Base-by-base conservation (phyloP, 2,329 filamentous ascomycete genomes). In the Fusarium sp. region DNA sequence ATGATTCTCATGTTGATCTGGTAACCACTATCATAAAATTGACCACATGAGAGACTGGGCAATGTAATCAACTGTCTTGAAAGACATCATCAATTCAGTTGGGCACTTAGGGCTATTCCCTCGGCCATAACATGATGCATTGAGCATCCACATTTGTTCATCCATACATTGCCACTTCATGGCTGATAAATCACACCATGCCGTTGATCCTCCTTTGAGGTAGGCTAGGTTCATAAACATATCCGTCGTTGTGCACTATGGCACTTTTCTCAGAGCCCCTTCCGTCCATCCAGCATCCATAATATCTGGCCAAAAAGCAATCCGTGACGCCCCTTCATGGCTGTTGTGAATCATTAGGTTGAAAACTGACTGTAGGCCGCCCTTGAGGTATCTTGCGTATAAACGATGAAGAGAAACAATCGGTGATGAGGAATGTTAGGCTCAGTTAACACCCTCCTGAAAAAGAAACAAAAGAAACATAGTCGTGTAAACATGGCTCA, bases 361-460 rank as follows among this genome's bases (percentile, higher is more conserved):
- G 59, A 66, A 73, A 78, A 72, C 69, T 60, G 40, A 78, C 36
- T 60, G 67, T 38, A 63, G 67, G 59, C 74, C 72, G 70, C 72
- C 72, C 67, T 64, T 56, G 44, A 77, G 80, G 80, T 81, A 81
- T 81, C 77, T 76, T 80, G 62, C 70, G 71, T 66, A 62, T 59
- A 68, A 63, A 73, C 57, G 71, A 74, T 16, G 59, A 73, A 72
- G 56, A 53, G 31, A 67, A 73, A 67, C 51, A 29, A 27, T 22
- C 27, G 36, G 24, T 40, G 56, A 61, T 57, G 60, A 59, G 62
- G 38, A 58, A 58, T 22, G 62, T 44, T 27, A 11, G 35, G 58
- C 38, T 58, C 24, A 58, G 61, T 35, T 53, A 64, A 56, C 24
- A 31, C 42, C 20, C 57, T 55, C 49, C 56, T 53, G 24, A 35